Percentiles rank a stretch among this genome's conserved stretches.
These are phyloP conservation scores for Cinnamomum chago DNA, from an alignment of 164 flowering plant species.

Conservation along the genomic window DNA sequence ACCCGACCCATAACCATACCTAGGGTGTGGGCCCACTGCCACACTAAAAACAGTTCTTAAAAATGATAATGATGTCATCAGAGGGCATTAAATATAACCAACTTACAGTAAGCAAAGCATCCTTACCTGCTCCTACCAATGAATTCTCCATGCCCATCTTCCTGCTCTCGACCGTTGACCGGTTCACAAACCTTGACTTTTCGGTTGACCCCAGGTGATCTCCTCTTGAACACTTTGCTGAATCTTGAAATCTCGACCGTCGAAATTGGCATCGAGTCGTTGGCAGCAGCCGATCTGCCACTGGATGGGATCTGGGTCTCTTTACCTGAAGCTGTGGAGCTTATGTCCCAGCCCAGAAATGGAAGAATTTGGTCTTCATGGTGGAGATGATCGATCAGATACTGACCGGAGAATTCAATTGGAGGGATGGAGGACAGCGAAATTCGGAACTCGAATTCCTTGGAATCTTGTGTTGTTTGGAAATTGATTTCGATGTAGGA, in stretches of 20 bases:
- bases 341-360: neutral
- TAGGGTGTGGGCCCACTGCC: no score
- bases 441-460: conserved; percentile 20
- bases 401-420: neutral
- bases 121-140: neutral
- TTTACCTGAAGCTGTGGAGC: neutral
- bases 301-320: neutral
- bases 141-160: neutral
- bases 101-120: no score
- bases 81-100: no score
- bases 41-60: no score
- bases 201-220: neutral
- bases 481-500: conserved; percentile 34
- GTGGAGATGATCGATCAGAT: neutral
- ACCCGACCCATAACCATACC: no score
- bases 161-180: neutral
- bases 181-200: neutral
- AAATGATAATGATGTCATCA: no score
- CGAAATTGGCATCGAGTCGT: neutral
- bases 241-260: neutral
- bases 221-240: neutral
- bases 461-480: conserved; percentile 1
- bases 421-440: conserved; percentile 25
- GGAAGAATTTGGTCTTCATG: neutral
- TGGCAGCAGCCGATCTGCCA: neutral